These are phyloP conservation scores for Anaeramoeba flamelloides DNA, from an alignment of 78 protist genomes.

Conservation along the genomic window DNA sequence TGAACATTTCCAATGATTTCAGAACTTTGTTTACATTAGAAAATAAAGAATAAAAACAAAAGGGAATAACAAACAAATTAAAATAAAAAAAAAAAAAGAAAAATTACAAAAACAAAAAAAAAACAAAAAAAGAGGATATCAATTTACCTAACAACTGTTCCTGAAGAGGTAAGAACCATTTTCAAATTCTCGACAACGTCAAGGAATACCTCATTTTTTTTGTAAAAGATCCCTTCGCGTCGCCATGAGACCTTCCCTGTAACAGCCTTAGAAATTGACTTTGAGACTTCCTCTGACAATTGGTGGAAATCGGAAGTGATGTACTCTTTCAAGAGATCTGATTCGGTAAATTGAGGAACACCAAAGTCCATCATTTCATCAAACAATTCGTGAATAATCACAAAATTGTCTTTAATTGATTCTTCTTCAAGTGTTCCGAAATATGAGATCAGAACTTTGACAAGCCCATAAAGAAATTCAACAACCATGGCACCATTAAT, in stretches of 20 bases:
- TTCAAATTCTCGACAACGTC: slow-evolving; percentile 97
- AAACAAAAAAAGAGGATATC: too few relatives aligned
- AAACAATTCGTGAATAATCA: slow-evolving; percentile 84
- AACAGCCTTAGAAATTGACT: slow-evolving; percentile 37
- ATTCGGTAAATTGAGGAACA: slow-evolving; percentile 74
- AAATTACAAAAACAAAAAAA: too few relatives aligned
- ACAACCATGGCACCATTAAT: slow-evolving; percentile 62
- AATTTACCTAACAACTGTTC: too few relatives aligned
- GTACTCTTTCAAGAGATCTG: slow-evolving; percentile 29
- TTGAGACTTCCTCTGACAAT: too few relatives aligned
- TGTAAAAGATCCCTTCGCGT: too few relatives aligned
- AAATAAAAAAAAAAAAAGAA: too few relatives aligned
- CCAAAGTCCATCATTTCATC: slow-evolving; percentile 98
- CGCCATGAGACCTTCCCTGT: slow-evolving; percentile 66
- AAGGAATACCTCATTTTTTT: slow-evolving; percentile 86
- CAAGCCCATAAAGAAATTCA: slow-evolving; percentile 62
- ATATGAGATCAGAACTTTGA: slow-evolving; percentile 63
- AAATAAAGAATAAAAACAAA: too few relatives aligned
- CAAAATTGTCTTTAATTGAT: slow-evolving; percentile 90
- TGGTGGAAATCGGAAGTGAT: too few relatives aligned
- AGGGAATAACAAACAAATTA: too few relatives aligned
- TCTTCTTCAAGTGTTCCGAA: slow-evolving; percentile 81
- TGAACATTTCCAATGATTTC: too few relatives aligned
- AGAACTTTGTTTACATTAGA: too few relatives aligned
- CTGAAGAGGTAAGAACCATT: too few relatives aligned